These are phyloP conservation scores for Pseudohyphozyma bogoriensis DNA, from an alignment of 768 basidiomycete species.

Conservation along the genomic window DNA sequence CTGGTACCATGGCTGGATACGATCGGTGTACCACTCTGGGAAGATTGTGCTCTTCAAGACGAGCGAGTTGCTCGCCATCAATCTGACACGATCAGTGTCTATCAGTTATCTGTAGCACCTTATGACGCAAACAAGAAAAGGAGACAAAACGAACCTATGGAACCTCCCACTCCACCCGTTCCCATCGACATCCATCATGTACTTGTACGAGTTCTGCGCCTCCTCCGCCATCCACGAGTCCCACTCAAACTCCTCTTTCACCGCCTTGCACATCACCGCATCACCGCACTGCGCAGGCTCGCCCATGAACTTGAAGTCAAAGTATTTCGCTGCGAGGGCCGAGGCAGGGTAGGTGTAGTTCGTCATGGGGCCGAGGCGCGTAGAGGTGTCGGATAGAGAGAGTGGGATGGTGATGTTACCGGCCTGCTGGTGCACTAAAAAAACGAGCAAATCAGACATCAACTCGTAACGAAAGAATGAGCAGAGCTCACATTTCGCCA, in stretches of 20 bases:
- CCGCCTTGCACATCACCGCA: background rate
- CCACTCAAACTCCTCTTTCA: conserved; percentile 22
- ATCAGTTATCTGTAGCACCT: background rate
- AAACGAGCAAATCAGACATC: background rate
- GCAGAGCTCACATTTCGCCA: conserved; percentile 10
- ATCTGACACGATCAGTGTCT: background rate
- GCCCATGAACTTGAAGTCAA: conserved; percentile 23
- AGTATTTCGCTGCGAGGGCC: conserved; percentile 12
- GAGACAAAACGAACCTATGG: conserved; percentile 43
- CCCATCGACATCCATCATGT: conserved; percentile 80
- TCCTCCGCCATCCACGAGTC: conserved; percentile 17
- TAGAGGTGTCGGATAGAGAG: conserved; percentile 4
- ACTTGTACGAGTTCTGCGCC: conserved; percentile 54
- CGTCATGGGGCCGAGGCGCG: background rate
- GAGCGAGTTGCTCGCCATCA: conserved; percentile 24
- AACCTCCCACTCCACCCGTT: conserved; percentile 80
- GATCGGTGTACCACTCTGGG: conserved; percentile 50
- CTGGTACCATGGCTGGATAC: conserved; percentile 82
- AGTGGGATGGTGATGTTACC: conserved; percentile 7
- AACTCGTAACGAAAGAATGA: too few relatives aligned
- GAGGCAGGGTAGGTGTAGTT: background rate
- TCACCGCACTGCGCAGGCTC: conserved; percentile 16
- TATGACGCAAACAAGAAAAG: background rate
- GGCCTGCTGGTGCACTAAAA: background rate
- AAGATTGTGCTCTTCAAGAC: conserved; percentile 26